phyloP scores from a whole-genome alignment of 768 basidiomycete species.

The Phlegmacium glaucopus region DNA sequence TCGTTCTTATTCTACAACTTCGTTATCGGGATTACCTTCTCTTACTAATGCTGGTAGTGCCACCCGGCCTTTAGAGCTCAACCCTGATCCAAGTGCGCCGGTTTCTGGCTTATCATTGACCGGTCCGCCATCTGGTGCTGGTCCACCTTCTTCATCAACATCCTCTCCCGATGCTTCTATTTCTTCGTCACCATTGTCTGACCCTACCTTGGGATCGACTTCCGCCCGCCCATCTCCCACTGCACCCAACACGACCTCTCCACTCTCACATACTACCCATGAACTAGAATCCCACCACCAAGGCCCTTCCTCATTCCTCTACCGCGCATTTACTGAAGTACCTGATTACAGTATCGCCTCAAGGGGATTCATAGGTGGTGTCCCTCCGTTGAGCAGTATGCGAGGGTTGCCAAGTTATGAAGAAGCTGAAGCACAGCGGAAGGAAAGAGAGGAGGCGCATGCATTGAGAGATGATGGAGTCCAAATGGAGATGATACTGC shows the following conservation, averaged over 20 bases:
- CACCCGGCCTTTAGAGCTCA: too few relatives aligned
- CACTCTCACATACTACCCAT: slow-evolving; percentile 1
- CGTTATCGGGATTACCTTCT: not conserved
- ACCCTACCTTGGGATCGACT: too few relatives aligned
- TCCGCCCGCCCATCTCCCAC: too few relatives aligned
- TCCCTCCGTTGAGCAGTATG: slow-evolving; percentile 78
- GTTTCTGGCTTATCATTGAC: too few relatives aligned
- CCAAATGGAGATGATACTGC: not conserved
- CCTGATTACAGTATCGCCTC: slow-evolving; percentile 86
- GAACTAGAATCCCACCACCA: slow-evolving; percentile 7
- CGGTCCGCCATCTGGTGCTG: too few relatives aligned
- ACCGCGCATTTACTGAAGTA: slow-evolving; percentile 69
- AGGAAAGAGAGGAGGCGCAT: not conserved
- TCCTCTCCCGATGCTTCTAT: too few relatives aligned
- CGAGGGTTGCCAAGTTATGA: slow-evolving; percentile 85
- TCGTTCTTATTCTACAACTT: not conserved
- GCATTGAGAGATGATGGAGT: not conserved
- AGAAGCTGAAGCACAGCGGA: slow-evolving; percentile 41
- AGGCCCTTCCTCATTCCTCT: slow-evolving; percentile 37
- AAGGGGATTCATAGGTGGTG: slow-evolving; percentile 86
- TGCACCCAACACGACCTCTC: not conserved
- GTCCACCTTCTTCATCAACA: too few relatives aligned
- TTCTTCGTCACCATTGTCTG: too few relatives aligned
- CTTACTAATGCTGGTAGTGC: not conserved
- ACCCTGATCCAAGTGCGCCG: too few relatives aligned